Evolutionary conservation across 345 rosid species (phyloP).

Genomic region (Bretschneidera sinensis): DNA sequence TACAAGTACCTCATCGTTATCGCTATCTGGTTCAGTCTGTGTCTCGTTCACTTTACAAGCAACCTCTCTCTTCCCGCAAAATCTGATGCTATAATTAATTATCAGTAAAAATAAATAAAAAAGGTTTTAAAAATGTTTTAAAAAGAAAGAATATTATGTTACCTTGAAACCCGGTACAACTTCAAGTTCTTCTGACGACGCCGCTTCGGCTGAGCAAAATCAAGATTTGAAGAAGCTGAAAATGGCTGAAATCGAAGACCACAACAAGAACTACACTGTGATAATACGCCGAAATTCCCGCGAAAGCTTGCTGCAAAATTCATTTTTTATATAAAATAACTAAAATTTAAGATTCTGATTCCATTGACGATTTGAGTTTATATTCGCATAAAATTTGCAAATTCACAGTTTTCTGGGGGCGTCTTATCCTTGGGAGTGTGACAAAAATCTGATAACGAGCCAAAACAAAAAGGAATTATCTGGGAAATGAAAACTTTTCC

Average conservation of each 20-base stretch:
- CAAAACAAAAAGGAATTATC: slow-evolving; percentile 26
- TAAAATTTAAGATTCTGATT: slow-evolving; percentile 10
- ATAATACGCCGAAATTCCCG: slow-evolving; percentile 36
- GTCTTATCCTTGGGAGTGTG: slow-evolving; percentile 24
- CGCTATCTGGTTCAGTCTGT: slow-evolving; percentile 68
- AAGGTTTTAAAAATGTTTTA: not conserved
- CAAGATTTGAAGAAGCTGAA: slow-evolving; percentile 33
- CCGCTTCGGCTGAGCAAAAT: slow-evolving; percentile 22
- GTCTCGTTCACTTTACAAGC: slow-evolving; percentile 57
- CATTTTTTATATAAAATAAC: slow-evolving; percentile 29
- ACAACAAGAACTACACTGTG: slow-evolving; percentile 53
- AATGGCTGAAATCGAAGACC: slow-evolving; percentile 51
- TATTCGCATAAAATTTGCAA: slow-evolving; percentile 2
- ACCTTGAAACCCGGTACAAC: slow-evolving; percentile 40
- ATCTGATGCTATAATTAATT: slow-evolving; percentile 16
- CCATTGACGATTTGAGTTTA: slow-evolving; percentile 13
- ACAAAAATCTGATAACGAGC: slow-evolving; percentile 4
- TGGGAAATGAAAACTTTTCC: slow-evolving; percentile 17
- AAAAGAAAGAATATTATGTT: not conserved
- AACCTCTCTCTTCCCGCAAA: slow-evolving; percentile 42
- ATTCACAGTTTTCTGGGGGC: slow-evolving; percentile 12
- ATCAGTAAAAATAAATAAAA: not conserved
- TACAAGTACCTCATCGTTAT: slow-evolving; percentile 66
- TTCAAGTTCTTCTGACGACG: slow-evolving; percentile 22
- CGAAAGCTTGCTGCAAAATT: slow-evolving; percentile 49